A percentile compares a stretch with the other conserved stretches of the same genome.
Evolutionary conservation across 805 yeast species (phyloP).

Genomic region (Lipomyces spencermartinsiae): DNA sequence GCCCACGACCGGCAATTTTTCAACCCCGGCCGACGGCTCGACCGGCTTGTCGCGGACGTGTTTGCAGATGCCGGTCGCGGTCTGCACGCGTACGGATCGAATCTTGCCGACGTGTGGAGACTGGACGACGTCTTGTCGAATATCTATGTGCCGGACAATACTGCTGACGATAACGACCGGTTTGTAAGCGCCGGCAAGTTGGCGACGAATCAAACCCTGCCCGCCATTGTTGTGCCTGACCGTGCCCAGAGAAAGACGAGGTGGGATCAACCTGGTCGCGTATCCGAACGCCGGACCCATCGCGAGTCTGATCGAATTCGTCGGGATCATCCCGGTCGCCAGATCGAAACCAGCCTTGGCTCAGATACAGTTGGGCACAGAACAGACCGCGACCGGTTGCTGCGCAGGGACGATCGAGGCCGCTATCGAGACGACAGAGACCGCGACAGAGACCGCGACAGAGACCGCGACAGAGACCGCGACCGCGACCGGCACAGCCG

Average conservation of each 20-base stretch:
- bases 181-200: not conserved
- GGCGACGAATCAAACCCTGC: too few species aligned
- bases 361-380: too few species aligned
- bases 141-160: not conserved
- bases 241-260: not conserved
- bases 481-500: not conserved
- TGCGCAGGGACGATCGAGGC: not conserved
- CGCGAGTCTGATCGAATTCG: too few species aligned
- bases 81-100: not conserved
- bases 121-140: not conserved
- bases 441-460: conserved; percentile 8
- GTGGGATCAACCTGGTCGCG: not conserved
- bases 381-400: too few species aligned
- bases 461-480: conserved; percentile 1
- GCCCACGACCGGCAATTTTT: not conserved
- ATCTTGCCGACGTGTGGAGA: not conserved
- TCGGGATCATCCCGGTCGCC: too few species aligned
- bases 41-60: not conserved
- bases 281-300: too few species aligned
- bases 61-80: not conserved
- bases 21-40: not conserved
- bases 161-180: not conserved
- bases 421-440: not conserved
- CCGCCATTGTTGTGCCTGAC: not conserved
- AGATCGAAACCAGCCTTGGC: too few species aligned